A percentile compares a stretch with the other conserved stretches of the same genome.
phyloP scores from a whole-genome alignment of 2,329 filamentous ascomycete species.

The Penicillium oxalicum region DNA sequence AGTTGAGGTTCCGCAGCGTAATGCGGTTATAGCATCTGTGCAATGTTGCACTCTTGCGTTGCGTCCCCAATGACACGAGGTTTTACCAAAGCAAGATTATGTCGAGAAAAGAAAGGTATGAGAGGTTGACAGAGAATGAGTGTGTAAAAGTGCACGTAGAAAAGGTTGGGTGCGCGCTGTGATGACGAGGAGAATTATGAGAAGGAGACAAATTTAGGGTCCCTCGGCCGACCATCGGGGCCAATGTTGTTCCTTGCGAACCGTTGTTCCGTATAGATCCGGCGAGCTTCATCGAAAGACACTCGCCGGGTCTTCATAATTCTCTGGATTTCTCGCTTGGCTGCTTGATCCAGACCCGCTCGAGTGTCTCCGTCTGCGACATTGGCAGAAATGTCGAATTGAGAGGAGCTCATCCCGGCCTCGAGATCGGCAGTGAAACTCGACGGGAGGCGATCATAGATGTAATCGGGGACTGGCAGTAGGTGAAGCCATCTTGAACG shows the following conservation, averaged over 20 bases:
- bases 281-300: slow-evolving; percentile 83
- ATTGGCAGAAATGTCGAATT: slow-evolving; percentile 78
- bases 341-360: slow-evolving; percentile 70
- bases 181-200: slow-evolving; percentile 44
- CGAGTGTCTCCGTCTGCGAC: slow-evolving; percentile 72
- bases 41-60: no score
- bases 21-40: no score
- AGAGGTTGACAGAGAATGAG: neutral
- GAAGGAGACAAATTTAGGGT: slow-evolving; percentile 96
- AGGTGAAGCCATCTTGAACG: slow-evolving; percentile 69
- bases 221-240: slow-evolving; percentile 76
- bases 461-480: slow-evolving; percentile 59
- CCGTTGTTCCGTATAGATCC: slow-evolving; percentile 75
- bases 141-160: slow-evolving; percentile 2
- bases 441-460: slow-evolving; percentile 71
- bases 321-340: slow-evolving; percentile 73
- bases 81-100: no score
- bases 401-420: slow-evolving; percentile 72
- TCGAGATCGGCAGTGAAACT: slow-evolving; percentile 82
- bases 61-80: no score
- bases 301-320: slow-evolving; percentile 86
- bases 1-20: no score
- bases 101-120: no score
- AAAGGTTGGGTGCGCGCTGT: neutral
- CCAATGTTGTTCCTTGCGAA: slow-evolving; percentile 87